Evolutionary conservation across 306 rosid species (phyloP), one percentile per base, ranked within the genome.

Genomic region (Vigna angularis): DNA sequence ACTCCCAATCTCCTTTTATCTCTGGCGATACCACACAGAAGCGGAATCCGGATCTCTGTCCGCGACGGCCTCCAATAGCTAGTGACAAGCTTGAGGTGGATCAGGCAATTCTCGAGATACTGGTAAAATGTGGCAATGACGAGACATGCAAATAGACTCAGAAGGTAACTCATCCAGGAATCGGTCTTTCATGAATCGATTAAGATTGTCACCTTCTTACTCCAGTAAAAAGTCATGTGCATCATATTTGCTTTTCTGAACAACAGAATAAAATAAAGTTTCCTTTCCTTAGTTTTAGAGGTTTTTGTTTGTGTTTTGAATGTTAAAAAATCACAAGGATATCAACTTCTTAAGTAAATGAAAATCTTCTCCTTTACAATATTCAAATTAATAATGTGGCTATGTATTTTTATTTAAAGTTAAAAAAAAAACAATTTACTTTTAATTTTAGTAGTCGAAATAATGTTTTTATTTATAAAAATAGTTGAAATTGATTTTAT

Each of bases 61-160:
- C 22, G 1, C 22, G 22, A 20, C 22, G 76, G 85, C 16, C 70
- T 77, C 14, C 65, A 71, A n/a, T 9, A 64, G 18, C 34, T 32
- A 26, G 90, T 76, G 13, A 80, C 61, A 30, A 86, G 68, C 87
- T 85, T 89, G 47, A 90, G 56, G 59, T 92, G 92, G 50, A 90
- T 70, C 52, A 96, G 93, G 32, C 81, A 83, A 32, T 84, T 78
- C 74, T 92, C 97, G 10, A 90, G 74, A 76, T 87, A 92, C 86
- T 92, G 98, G 74, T 94, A 94, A 81, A 94, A 88, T 12, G 88
- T 84, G 4, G 94, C 78, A 73, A 74, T 83, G 56, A 90, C 7
- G 50, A 89, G 55, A 79, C 97, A 81, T 3, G 81, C 85, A 5
- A 85, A 64, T 62, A 85, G 45, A 85, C 72, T 77, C 58, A 77